Conservation (phyloP, 2,329 filamentous ascomycete genomes). For the Alternaria burnsii region DNA sequence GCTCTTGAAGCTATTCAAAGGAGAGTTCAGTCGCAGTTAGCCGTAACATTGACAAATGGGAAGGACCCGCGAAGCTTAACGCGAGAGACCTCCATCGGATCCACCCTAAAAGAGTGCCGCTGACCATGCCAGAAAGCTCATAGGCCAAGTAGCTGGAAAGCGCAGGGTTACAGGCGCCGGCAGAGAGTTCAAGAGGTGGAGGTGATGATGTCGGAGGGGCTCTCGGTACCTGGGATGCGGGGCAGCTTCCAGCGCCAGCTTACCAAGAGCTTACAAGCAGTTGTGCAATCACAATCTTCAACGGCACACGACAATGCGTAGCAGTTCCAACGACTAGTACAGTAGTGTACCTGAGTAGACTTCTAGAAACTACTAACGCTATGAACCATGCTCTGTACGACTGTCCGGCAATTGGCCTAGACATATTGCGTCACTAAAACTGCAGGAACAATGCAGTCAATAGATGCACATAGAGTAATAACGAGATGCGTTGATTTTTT, state of each 20-base stretch:
- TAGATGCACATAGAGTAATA: constrained; percentile 17
- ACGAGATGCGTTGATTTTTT: constrained; percentile 25
- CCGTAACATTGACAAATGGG: constrained; percentile 6
- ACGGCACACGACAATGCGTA: not conserved
- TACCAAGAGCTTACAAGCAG: constrained; percentile 23
- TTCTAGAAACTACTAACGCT: not conserved
- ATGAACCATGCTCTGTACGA: not conserved
- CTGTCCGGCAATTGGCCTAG: constrained; percentile 32
- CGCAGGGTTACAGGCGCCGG: constrained; percentile 6
- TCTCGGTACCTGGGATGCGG: constrained; percentile 28
- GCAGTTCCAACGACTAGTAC: not conserved
- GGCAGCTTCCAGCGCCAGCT: constrained; percentile 16
- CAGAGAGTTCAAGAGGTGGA: constrained; percentile 19
- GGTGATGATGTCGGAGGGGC: constrained; percentile 19
- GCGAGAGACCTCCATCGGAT: not conserved
- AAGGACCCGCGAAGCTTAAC: constrained; percentile 12
- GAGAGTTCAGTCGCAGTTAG: constrained; percentile 1
- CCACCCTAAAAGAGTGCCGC: constrained; percentile 1
- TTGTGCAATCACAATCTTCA: not conserved
- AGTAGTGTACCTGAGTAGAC: not conserved
- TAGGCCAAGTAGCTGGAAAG: constrained; percentile 8
- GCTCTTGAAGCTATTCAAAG: not conserved
- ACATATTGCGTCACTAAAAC: constrained; percentile 25
- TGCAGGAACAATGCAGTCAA: constrained; percentile 34
- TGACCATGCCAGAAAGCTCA: constrained; percentile 15